Evolutionary conservation across 441 rosid species (phyloP), one percentile per base, ranked within the genome.

Genomic region (Omphalea diandra): DNA sequence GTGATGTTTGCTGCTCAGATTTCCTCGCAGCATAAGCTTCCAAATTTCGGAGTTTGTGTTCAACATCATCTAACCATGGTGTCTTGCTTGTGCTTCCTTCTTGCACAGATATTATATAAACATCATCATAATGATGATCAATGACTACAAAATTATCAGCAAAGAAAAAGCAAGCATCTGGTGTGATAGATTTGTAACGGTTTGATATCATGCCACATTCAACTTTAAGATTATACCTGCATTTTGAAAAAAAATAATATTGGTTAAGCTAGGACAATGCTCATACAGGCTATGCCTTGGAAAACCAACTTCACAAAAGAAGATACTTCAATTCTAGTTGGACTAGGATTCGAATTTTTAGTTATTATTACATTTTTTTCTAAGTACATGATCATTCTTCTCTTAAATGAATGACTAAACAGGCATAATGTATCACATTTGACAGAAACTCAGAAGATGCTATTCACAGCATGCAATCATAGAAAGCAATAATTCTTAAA

Each of bases 81-180:
- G 80, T 64, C 44, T 52, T 72, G 58, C 68, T 49, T 1, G 78
- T 67, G 70, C 69, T 73, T 53, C 63, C 84, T 76, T 90, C 89
- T 36, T 85, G 82, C 68, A 93, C 65, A 2, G 90, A 87, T 82
- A 95, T 65, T 67, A 93, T 24, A 77, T 93, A 93, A 66, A 90
- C 84, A 68, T 95, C 98, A 38, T 87, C 86, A 43, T 78, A 75
- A 5, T 20, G 72, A 82, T 93, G 99, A 79, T 93, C 98, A 38
- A 93, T 78, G 72, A 80, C 94, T 20, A 89, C 69, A 70, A 93
- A 44, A 35, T 90, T 85, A 76, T 95, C 97, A 1, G 85, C 93
- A 66, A 93, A 93, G 90, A 93, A 88, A 63, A 93, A 83, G 73
- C 98, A 95, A 56, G 98, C 97, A 78, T 95, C 97, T 20, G 97